phyloP scores from a whole-genome alignment of 2,329 filamentous ascomycete genomes.

The Purpureocillium lavendulum region DNA sequence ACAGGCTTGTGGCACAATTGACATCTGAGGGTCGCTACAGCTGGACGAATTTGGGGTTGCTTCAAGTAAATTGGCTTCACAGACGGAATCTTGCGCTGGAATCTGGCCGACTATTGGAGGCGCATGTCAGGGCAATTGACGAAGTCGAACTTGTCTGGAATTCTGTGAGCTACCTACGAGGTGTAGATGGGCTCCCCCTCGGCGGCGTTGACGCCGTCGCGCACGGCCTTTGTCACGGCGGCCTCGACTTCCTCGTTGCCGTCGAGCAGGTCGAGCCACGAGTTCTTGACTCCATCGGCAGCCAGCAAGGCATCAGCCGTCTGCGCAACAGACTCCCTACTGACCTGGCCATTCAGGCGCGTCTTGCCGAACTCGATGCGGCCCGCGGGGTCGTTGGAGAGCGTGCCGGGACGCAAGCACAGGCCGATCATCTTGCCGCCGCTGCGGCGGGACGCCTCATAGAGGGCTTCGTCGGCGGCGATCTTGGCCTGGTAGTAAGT shows the following conservation, averaged over 20 bases:
- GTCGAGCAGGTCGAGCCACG: slow-evolving; percentile 48
- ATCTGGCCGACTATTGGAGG: too few species aligned
- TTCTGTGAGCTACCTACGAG: slow-evolving; percentile 4
- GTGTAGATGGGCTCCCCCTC: slow-evolving; percentile 40
- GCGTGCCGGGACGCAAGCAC: slow-evolving; percentile 41
- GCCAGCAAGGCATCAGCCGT: slow-evolving; percentile 49
- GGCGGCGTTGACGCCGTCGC: slow-evolving; percentile 39
- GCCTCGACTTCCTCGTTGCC: slow-evolving; percentile 38
- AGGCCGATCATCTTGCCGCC: slow-evolving; percentile 37
- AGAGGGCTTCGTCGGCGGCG: slow-evolving; percentile 48
- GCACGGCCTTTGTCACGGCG: slow-evolving; percentile 40
- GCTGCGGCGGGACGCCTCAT: slow-evolving; percentile 35
- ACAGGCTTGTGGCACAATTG: too few species aligned
- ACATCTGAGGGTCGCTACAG: too few species aligned
- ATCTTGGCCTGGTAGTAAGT: slow-evolving; percentile 54
- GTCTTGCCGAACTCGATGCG: slow-evolving; percentile 39
- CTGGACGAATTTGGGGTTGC: too few species aligned
- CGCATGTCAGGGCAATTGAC: too few species aligned
- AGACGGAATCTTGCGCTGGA: too few species aligned
- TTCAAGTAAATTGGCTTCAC: too few species aligned
- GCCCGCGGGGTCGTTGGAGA: slow-evolving; percentile 41
- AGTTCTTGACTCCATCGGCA: slow-evolving; percentile 33
- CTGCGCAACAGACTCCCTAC: slow-evolving; percentile 51
- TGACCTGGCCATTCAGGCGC: slow-evolving; percentile 29
- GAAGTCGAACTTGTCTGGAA: too few species aligned